Evolutionary conservation across 371 early-diverging fungal species (phyloP).

Genomic region (Rhizopus microsporus): DNA sequence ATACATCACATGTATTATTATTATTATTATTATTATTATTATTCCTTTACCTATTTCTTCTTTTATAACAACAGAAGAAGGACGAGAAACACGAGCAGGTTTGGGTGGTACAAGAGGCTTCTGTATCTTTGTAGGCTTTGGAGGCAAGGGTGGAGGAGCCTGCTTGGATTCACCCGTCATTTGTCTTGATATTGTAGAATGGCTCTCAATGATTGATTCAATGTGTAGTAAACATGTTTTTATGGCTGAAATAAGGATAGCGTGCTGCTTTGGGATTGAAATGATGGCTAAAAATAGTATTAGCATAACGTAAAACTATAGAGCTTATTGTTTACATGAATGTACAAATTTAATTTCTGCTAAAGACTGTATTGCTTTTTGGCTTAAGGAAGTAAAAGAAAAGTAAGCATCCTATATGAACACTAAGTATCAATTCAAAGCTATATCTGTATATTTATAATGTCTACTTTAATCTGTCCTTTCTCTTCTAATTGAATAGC

Average conservation of each 20-base stretch:
- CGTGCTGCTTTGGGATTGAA: constrained; percentile 43
- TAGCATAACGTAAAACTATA: neutral
- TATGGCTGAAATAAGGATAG: constrained; percentile 34
- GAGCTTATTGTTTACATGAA: constrained; percentile 33
- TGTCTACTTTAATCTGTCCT: constrained; percentile 40
- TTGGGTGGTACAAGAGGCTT: constrained; percentile 44
- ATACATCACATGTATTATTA: neutral
- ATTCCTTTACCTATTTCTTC: constrained; percentile 23
- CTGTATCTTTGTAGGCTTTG: constrained; percentile 41
- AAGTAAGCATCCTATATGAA: constrained; percentile 46
- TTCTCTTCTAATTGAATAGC: constrained; percentile 40
- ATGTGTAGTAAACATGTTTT: constrained; percentile 42
- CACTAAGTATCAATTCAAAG: neutral
- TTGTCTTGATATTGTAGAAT: constrained; percentile 24
- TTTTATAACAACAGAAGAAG: constrained; percentile 12
- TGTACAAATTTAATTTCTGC: constrained; percentile 49
- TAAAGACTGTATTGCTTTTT: constrained; percentile 36
- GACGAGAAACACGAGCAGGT: constrained; percentile 27
- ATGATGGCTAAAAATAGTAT: constrained; percentile 39
- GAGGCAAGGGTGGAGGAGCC: constrained; percentile 39
- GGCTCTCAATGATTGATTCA: constrained; percentile 41
- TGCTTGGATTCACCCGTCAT: constrained; percentile 16
- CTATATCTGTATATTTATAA: neutral
- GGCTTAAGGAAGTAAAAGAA: constrained; percentile 30
- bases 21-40: neutral